Evolutionary conservation across 2,329 filamentous ascomycete genomes (phyloP).

Genomic region (Tolypocladium tropicale): DNA sequence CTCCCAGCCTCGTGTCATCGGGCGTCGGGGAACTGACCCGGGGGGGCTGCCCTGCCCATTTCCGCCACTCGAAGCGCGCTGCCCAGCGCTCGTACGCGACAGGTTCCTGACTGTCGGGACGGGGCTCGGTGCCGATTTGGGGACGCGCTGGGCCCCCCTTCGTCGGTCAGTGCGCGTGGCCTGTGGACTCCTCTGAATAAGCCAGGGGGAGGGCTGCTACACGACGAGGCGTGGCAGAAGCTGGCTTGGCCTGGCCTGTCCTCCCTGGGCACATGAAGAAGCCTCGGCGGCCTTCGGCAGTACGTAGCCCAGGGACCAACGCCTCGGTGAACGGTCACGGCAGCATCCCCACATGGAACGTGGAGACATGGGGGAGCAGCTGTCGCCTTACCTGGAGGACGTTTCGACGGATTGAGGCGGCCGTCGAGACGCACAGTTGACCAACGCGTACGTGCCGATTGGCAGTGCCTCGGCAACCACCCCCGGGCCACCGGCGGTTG

Average conservation of each 20-base stretch:
- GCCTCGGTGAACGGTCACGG: neutral
- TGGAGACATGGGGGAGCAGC: neutral
- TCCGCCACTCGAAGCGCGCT: neutral
- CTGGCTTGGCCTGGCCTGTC: neutral
- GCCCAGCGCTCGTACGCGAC: neutral
- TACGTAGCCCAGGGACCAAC: neutral
- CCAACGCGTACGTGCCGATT: neutral
- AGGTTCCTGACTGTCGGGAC: neutral
- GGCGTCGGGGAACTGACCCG: no score
- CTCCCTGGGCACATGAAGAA: neutral
- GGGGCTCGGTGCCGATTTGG: neutral
- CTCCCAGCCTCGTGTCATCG: no score
- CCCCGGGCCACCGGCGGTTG: neutral
- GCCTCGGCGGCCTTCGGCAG: neutral
- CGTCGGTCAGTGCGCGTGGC: neutral
- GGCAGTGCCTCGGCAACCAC: neutral
- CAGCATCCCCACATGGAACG: neutral
- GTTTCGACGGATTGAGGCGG: neutral
- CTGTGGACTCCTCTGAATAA: neutral
- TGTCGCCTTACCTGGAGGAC: neutral
- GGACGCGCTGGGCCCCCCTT: neutral
- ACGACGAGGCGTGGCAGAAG: neutral
- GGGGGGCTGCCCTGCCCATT: no score
- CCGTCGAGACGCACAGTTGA: neutral
- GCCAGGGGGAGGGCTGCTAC: neutral